Evolutionary conservation across 768 basidiomycete species (phyloP).

Genomic region (Hemileccinum impolitum): DNA sequence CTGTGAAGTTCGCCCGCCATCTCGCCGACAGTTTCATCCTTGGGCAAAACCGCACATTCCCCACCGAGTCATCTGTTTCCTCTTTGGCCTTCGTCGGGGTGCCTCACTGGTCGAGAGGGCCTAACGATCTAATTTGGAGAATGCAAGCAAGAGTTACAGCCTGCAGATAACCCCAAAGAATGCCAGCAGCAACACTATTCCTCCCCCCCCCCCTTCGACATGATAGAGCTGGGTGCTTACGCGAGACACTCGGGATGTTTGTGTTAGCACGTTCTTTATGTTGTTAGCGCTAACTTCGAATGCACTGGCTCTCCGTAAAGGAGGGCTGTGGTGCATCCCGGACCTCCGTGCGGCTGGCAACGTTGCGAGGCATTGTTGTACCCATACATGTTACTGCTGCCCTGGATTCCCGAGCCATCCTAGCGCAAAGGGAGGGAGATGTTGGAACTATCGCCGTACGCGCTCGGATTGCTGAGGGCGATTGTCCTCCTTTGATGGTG

Average conservation of each 20-base stretch:
- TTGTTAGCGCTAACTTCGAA: slow-evolving; percentile 7
- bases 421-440: slow-evolving; percentile 75
- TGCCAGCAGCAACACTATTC: slow-evolving; percentile 33
- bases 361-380: slow-evolving; percentile 80
- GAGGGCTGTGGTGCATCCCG: slow-evolving; percentile 82
- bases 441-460: slow-evolving; percentile 82
- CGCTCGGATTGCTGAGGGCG: slow-evolving; percentile 48
- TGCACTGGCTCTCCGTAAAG: slow-evolving; percentile 78
- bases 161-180: slow-evolving; percentile 28
- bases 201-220: slow-evolving; percentile 47
- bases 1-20: slow-evolving; percentile 22
- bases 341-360: slow-evolving; percentile 75
- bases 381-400: slow-evolving; percentile 76
- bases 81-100: slow-evolving; percentile 35
- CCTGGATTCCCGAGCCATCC: slow-evolving; percentile 85
- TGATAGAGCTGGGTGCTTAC: slow-evolving; percentile 45
- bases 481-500: slow-evolving; percentile 53
- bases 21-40: slow-evolving; percentile 45
- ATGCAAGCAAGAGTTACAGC: slow-evolving; percentile 4
- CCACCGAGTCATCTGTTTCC: slow-evolving; percentile 39
- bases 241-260: slow-evolving; percentile 43
- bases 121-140: slow-evolving; percentile 13
- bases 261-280: slow-evolving; percentile 3
- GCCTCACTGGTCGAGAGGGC: slow-evolving; percentile 23
- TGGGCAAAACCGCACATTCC: slow-evolving; percentile 32